Percentiles rank a stretch among this genome's conserved stretches.
Evolutionary conservation across 1,284 basidiomycete genomes (phyloP).

Genomic region (Rhodofomes roseus): DNA sequence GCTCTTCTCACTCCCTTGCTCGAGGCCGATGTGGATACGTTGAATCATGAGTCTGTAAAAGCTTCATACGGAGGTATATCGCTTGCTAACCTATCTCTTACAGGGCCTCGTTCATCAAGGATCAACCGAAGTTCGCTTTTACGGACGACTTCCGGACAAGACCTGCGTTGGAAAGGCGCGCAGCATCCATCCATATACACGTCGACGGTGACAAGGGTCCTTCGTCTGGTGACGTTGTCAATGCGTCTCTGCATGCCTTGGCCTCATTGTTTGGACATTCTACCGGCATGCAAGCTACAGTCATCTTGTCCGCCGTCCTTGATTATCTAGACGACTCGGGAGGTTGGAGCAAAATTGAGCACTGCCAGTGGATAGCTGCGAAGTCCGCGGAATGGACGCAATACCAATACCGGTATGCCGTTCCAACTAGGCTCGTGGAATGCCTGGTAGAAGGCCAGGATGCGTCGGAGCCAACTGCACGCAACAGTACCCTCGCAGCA

Average conservation of each 20-base stretch:
- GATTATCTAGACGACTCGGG: constrained; percentile 59
- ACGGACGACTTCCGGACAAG: constrained; percentile 77
- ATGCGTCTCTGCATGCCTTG: constrained; percentile 70
- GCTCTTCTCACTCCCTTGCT: constrained; percentile 74
- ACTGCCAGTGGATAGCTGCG: constrained; percentile 82
- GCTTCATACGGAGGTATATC: background rate
- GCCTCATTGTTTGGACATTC: constrained; percentile 76
- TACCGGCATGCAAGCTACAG: constrained; percentile 72
- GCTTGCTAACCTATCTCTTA: constrained; percentile 2
- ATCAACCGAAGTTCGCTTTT: constrained; percentile 70
- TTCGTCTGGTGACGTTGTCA: constrained; percentile 67
- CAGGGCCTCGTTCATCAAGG: constrained; percentile 60
- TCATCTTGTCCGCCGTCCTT: constrained; percentile 69
- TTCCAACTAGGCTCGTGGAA: constrained; percentile 86
- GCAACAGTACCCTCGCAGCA: constrained; percentile 69
- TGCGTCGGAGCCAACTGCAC: constrained; percentile 41
- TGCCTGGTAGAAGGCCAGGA: constrained; percentile 72
- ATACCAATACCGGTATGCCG: constrained; percentile 89
- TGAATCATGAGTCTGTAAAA: constrained; percentile 69
- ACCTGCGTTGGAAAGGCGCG: constrained; percentile 74
- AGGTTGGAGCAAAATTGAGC: constrained; percentile 72
- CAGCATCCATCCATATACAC: constrained; percentile 85
- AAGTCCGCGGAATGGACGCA: constrained; percentile 81
- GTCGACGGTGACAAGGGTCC: constrained; percentile 88
- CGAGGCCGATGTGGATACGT: constrained; percentile 53